Evolutionary conservation across 2,329 filamentous ascomycete genomes (phyloP).

Genomic region (Sarocladium oryzae): DNA sequence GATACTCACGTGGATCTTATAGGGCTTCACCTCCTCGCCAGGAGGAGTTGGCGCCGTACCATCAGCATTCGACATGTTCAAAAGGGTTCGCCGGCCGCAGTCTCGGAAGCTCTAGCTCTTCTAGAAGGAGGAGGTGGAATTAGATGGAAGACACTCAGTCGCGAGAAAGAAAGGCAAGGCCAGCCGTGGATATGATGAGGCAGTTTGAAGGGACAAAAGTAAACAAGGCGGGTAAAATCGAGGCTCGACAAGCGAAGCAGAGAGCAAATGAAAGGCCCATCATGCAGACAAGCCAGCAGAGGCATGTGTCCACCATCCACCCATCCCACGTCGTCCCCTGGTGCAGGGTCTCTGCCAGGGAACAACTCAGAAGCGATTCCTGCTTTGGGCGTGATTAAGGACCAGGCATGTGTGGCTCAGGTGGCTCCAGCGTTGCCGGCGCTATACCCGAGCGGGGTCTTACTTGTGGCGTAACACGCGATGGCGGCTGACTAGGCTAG

Average conservation of each 20-base stretch:
- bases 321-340: constrained; percentile 2
- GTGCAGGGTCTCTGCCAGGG: constrained; percentile 8
- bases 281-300: background rate
- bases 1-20: constrained; percentile 49
- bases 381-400: constrained; percentile 9
- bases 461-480: constrained; percentile 5
- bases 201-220: background rate
- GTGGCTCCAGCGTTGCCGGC: constrained; percentile 5
- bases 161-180: too few species aligned
- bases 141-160: background rate
- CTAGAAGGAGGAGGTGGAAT: background rate
- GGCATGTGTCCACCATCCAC: constrained; percentile 6
- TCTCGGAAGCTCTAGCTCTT: background rate
- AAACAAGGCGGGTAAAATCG: constrained; percentile 4
- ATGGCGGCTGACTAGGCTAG: too few species aligned
- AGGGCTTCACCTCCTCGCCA: constrained; percentile 43
- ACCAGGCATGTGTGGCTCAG: constrained; percentile 4
- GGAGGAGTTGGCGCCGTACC: constrained; percentile 17
- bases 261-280: constrained; percentile 4
- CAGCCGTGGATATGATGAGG: too few species aligned
- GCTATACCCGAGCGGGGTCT: constrained; percentile 6
- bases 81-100: background rate
- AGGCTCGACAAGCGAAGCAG: background rate
- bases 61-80: constrained; percentile 14
- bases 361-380: constrained; percentile 7